These are phyloP conservation scores for Leishmania turanica DNA, from an alignment of 208 protist genomes.

Conservation along the genomic window DNA sequence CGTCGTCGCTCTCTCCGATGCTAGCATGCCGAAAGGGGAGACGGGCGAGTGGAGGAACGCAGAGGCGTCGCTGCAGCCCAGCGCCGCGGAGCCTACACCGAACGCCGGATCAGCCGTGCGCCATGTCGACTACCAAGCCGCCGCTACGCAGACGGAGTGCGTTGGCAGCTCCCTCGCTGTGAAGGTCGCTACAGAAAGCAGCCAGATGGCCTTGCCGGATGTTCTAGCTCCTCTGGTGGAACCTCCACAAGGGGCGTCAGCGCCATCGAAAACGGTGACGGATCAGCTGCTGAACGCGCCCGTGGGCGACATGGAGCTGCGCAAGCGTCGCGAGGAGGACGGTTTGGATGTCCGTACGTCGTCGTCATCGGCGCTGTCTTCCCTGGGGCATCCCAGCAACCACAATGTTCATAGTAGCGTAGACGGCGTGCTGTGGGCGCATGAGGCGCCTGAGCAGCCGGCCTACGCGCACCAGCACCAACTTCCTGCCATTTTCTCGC, in stretches of 20 bases:
- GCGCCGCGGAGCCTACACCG: background rate
- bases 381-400: background rate
- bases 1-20: background rate
- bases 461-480: slow-evolving; percentile 27
- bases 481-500: slow-evolving; percentile 29
- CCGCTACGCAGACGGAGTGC: background rate
- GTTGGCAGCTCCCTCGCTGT: background rate
- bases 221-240: too few relatives aligned
- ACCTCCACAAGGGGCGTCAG: background rate
- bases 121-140: background rate
- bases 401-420: background rate
- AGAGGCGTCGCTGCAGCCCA: background rate
- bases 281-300: background rate
- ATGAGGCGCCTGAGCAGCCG: slow-evolving; percentile 13
- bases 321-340: background rate
- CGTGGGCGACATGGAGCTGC: background rate
- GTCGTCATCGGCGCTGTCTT: background rate
- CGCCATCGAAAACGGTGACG: background rate
- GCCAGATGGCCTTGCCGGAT: background rate
- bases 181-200: background rate
- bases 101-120: background rate
- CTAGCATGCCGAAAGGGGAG: too few relatives aligned
- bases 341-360: background rate
- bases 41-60: background rate
- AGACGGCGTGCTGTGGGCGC: slow-evolving; percentile 2